These are phyloP conservation scores for Serendipita sp. DNA, from an alignment of 1,284 basidiomycete genomes.

Conservation along the genomic window DNA sequence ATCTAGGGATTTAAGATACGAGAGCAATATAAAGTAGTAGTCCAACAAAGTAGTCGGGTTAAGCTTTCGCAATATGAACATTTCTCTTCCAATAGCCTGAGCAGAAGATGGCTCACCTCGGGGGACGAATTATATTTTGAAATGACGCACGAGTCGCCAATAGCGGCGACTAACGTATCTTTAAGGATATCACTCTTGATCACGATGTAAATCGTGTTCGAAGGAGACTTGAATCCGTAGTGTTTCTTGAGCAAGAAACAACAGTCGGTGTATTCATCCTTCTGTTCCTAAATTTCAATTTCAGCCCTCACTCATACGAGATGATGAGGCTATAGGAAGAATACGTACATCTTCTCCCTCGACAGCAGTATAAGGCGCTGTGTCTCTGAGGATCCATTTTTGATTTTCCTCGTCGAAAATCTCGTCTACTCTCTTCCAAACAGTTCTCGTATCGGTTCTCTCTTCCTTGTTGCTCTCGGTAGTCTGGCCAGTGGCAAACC, in stretches of 20 bases:
- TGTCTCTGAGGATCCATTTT: neutral
- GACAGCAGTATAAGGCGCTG: neutral
- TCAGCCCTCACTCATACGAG: neutral
- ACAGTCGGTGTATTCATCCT: neutral
- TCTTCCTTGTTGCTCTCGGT: no score
- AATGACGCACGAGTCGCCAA: neutral
- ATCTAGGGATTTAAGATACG: neutral
- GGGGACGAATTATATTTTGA: neutral
- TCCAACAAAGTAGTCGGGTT: neutral
- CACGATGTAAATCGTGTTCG: neutral
- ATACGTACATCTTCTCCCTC: neutral
- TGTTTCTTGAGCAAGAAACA: neutral
- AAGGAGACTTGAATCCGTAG: neutral
- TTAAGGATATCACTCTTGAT: neutral
- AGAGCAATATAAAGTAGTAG: neutral
- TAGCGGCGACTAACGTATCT: neutral
- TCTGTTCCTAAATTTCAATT: neutral
- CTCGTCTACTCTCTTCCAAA: neutral
- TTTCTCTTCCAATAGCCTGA: neutral
- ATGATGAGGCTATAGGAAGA: neutral
- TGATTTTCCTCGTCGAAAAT: neutral
- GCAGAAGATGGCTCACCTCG: neutral
- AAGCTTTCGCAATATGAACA: neutral
- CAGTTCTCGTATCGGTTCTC: neutral
- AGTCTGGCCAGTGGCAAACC: no score